phyloP scores from a whole-genome alignment of 225 moss, liverwort and hornwort genomes.

The Pleurozium schreberi region DNA sequence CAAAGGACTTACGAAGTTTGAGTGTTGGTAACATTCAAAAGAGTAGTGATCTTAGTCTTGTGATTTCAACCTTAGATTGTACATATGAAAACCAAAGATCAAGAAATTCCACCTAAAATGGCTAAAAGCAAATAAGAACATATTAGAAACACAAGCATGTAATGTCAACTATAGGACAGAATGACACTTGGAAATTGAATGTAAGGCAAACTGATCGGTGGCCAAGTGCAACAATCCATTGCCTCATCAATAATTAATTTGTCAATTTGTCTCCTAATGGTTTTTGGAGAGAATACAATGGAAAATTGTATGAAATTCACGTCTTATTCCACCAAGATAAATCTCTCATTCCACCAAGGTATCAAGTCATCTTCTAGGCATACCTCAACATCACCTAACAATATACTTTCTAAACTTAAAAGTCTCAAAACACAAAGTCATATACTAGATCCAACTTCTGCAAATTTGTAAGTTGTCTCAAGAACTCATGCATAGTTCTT shows the following conservation, averaged over 20 bases:
- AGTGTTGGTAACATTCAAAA: not conserved
- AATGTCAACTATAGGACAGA: fast-evolving
- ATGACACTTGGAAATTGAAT: not conserved
- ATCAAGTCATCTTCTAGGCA: not conserved
- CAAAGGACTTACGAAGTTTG: fast-evolving
- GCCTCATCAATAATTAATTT: not conserved
- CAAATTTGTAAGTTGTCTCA: fast-evolving
- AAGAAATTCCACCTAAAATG: not conserved
- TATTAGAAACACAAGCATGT: fast-evolving
- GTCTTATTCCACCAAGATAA: not conserved
- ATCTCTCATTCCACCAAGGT: fast-evolving
- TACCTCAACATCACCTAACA: fast-evolving
- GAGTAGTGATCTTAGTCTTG: fast-evolving
- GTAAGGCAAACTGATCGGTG: not conserved
- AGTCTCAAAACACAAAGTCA: fast-evolving
- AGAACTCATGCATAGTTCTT: fast-evolving
- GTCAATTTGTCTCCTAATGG: not conserved
- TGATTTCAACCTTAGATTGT: not conserved
- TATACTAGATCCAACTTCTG: fast-evolving
- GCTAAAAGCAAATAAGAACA: fast-evolving
- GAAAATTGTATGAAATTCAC: not conserved
- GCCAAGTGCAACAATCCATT: not conserved
- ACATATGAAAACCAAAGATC: not conserved
- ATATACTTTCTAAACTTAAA: too few relatives aligned
- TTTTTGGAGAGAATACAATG: too few relatives aligned